Percentiles rank a stretch among this genome's conserved stretches.
Conservation (phyloP, 257 asterid species). For the Nicotiana knightiana region DNA sequence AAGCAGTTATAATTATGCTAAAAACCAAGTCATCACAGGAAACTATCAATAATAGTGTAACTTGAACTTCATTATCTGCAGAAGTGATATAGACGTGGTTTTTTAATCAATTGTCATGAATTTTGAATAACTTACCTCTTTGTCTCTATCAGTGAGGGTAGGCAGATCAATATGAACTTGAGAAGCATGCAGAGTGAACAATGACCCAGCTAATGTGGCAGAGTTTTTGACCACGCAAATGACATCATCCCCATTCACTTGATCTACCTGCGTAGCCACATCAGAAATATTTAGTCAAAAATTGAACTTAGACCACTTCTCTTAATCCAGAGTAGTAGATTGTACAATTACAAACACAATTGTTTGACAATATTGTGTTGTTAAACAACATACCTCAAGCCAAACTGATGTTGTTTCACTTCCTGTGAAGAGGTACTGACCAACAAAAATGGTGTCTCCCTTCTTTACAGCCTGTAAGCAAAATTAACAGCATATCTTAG, state of each 20-base stretch:
- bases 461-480: slow-evolving; percentile 62
- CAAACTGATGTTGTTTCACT: slow-evolving; percentile 88
- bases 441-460: slow-evolving; percentile 84
- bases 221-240: slow-evolving; percentile 77
- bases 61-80: neutral
- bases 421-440: slow-evolving; percentile 88
- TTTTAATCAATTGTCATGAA: neutral
- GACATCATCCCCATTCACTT: slow-evolving; percentile 75
- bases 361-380: no score
- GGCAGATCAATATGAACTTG: slow-evolving; percentile 73
- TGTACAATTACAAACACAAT: neutral
- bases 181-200: slow-evolving; percentile 79
- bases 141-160: slow-evolving; percentile 77
- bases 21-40: neutral
- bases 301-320: neutral
- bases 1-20: neutral
- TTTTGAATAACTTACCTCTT: slow-evolving; percentile 47
- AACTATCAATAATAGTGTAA: neutral
- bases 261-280: slow-evolving; percentile 45
- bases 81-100: neutral
- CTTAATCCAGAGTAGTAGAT: neutral
- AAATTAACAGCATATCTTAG: slow-evolving; percentile 9
- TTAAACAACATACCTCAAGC: slow-evolving; percentile 59
- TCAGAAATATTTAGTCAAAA: neutral
- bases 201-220: slow-evolving; percentile 73